A percentile compares a stretch with the other conserved stretches of the same genome.
These are phyloP conservation scores for Auriscalpium orientale DNA, from an alignment of 768 basidiomycete genomes.

Conservation along the genomic window DNA sequence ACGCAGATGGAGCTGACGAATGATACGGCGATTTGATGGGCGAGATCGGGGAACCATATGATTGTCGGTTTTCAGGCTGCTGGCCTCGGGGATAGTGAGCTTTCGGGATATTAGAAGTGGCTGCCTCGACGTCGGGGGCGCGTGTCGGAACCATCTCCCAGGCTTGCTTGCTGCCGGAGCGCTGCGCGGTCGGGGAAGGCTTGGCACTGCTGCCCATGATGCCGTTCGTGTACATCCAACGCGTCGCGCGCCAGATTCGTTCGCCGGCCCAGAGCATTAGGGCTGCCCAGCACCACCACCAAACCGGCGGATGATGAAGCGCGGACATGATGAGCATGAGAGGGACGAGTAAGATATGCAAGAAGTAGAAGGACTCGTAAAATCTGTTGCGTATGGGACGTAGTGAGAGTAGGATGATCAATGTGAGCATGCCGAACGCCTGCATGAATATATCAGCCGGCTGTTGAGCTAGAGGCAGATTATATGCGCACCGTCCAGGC, in stretches of 20 bases:
- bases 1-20: neutral
- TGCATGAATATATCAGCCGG: slow-evolving; percentile 19
- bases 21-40: neutral
- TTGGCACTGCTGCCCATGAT: slow-evolving; percentile 27
- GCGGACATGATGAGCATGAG: slow-evolving; percentile 52
- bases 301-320: slow-evolving; percentile 59
- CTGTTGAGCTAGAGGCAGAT: neutral
- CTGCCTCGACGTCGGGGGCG: slow-evolving; percentile 2
- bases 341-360: slow-evolving; percentile 58
- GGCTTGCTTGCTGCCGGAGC: neutral
- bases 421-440: slow-evolving; percentile 50
- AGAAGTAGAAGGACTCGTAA: slow-evolving; percentile 60
- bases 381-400: slow-evolving; percentile 41
- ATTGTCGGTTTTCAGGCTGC: neutral
- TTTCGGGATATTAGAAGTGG: neutral
- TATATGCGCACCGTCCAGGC: slow-evolving; percentile 44
- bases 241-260: slow-evolving; percentile 44
- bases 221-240: slow-evolving; percentile 57
- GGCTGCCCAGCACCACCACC: slow-evolving; percentile 64
- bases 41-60: neutral
- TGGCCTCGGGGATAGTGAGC: neutral
- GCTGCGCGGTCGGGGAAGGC: neutral
- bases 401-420: slow-evolving; percentile 45
- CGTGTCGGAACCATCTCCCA: slow-evolving; percentile 7
- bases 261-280: slow-evolving; percentile 58